A percentile compares a stretch with the other conserved stretches of the same genome.
phyloP scores from a whole-genome alignment of 352 stramenopile genomes.

The Globisporangium echinulatum region DNA sequence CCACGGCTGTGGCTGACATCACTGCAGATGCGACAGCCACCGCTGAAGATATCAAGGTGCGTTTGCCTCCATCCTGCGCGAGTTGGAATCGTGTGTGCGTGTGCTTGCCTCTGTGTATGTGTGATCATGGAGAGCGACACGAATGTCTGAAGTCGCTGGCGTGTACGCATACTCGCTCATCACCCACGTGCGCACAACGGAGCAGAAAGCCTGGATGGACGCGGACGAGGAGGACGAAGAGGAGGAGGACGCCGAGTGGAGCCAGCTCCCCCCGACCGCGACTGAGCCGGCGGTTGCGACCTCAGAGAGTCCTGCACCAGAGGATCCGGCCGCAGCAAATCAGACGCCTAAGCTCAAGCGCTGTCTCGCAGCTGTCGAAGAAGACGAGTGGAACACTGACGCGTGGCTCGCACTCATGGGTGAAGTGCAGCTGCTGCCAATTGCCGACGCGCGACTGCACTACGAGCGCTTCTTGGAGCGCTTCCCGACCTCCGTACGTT shows the following conservation, averaged over 20 bases:
- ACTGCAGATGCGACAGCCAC: not conserved
- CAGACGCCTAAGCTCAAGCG: slow-evolving; percentile 62
- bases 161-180: not conserved
- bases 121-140: not conserved
- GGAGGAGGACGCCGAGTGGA: slow-evolving; percentile 76
- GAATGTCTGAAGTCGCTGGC: not conserved
- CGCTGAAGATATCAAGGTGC: slow-evolving; percentile 1
- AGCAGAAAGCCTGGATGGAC: slow-evolving; percentile 71
- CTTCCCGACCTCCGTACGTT: slow-evolving; percentile 58
- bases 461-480: slow-evolving; percentile 72
- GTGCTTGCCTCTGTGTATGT: not conserved
- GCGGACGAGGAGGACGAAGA: slow-evolving; percentile 72
- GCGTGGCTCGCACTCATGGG: slow-evolving; percentile 77
- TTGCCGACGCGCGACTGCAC: slow-evolving; percentile 58
- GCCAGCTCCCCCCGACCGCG: slow-evolving; percentile 24
- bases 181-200: not conserved
- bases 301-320: too few species aligned
- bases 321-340: slow-evolving; percentile 2
- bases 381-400: slow-evolving; percentile 64
- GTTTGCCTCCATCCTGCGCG: not conserved
- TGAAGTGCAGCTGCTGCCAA: slow-evolving; percentile 61
- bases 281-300: not conserved
- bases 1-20: not conserved
- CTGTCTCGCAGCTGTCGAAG: slow-evolving; percentile 39
- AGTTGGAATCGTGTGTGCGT: not conserved